Percentiles rank a stretch among this genome's conserved stretches.
Conservation (phyloP, 306 rosid species). For the Castanea sativa region DNA sequence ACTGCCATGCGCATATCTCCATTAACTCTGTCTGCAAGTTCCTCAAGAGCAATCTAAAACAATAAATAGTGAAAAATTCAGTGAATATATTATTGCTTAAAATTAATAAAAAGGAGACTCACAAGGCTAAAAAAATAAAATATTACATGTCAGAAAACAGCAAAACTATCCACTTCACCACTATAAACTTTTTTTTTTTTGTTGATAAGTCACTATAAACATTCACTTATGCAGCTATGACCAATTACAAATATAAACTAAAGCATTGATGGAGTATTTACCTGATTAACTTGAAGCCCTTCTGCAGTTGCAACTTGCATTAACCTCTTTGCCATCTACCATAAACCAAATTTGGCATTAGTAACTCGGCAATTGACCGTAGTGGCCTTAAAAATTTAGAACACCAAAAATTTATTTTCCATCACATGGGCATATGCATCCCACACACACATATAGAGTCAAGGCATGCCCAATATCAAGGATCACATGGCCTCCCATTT, state of each 20-base stretch:
- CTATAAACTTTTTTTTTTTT: too few relatives aligned
- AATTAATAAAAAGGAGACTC: background rate
- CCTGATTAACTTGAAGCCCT: constrained; percentile 88
- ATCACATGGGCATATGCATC: background rate
- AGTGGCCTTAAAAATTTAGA: background rate
- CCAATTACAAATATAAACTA: constrained; percentile 19
- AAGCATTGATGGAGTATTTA: constrained; percentile 19
- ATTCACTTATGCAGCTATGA: constrained; percentile 10
- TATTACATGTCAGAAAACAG: background rate
- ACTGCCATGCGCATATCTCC: constrained; percentile 98
- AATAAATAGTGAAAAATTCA: constrained; percentile 5
- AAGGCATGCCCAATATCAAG: background rate
- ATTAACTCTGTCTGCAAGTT: constrained; percentile 84
- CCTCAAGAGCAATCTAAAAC: constrained; percentile 88
- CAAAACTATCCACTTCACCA: background rate
- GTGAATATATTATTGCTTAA: background rate
- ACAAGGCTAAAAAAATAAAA: background rate
- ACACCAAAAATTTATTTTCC: background rate
- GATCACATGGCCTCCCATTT: background rate
- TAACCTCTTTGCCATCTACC: constrained; percentile 65
- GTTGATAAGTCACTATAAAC: background rate
- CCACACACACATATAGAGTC: background rate
- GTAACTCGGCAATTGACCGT: background rate
- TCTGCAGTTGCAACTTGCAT: constrained; percentile 76
- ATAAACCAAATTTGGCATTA: constrained; percentile 21